phyloP scores from a whole-genome alignment of 1,139 yeast species.

The Pichia sp. region DNA sequence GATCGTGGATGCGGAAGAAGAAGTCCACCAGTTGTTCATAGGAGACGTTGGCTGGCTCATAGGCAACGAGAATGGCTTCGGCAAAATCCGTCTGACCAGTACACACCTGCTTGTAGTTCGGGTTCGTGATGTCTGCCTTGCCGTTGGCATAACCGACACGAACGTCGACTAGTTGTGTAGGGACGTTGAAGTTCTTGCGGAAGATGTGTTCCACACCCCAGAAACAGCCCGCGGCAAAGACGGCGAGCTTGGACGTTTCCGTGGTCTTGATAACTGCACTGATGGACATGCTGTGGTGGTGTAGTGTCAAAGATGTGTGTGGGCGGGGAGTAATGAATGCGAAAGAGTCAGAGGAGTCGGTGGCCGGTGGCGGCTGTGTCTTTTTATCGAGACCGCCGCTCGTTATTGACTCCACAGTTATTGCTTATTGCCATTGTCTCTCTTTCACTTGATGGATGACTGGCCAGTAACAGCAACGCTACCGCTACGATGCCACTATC shows the following conservation, averaged over 20 bases:
- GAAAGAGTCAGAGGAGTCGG: too few relatives aligned
- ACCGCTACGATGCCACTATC: too few relatives aligned
- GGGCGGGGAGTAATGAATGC: too few relatives aligned
- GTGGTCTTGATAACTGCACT: constrained; percentile 30
- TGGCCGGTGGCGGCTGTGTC: too few relatives aligned
- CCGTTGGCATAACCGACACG: constrained; percentile 94
- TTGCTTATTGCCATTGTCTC: too few relatives aligned
- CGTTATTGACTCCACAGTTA: too few relatives aligned
- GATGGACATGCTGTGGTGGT: constrained; percentile 1
- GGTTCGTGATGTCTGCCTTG: constrained; percentile 31
- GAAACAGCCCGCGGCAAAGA: constrained; percentile 82
- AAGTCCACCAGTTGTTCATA: constrained; percentile 66
- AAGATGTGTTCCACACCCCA: constrained; percentile 94
- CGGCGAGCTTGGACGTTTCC: constrained; percentile 38
- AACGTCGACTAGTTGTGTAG: constrained; percentile 55
- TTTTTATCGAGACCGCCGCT: too few relatives aligned
- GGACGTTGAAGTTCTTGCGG: constrained; percentile 47
- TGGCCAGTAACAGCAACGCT: too few relatives aligned
- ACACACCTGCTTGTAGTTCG: constrained; percentile 76
- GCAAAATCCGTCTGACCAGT: constrained; percentile 61
- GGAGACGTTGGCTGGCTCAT: constrained; percentile 58
- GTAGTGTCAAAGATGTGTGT: too few relatives aligned
- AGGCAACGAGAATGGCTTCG: constrained; percentile 77
- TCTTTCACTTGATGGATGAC: too few relatives aligned
- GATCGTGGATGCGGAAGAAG: constrained; percentile 90